Percentiles rank a stretch among this genome's conserved stretches.
Evolutionary conservation across 768 basidiomycete genomes (phyloP).

Genomic region (Sporobolomyces roseus): DNA sequence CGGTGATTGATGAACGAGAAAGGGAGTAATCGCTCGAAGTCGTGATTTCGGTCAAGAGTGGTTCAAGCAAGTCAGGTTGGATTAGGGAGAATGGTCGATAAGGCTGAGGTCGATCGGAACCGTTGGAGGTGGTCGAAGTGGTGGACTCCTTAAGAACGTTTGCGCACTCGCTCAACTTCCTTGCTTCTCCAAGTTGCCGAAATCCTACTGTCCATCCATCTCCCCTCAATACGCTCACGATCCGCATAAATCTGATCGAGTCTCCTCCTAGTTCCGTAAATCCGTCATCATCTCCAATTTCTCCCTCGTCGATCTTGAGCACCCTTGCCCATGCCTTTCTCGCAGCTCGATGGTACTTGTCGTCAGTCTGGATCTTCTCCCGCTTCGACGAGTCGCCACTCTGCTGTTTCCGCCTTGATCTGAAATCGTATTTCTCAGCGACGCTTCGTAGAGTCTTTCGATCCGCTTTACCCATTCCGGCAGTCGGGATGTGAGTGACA

Average conservation of each 20-base stretch:
- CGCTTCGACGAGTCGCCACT: neutral
- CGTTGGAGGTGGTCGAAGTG: too few relatives aligned
- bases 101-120: neutral
- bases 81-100: slow-evolving; percentile 31
- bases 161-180: slow-evolving; percentile 24
- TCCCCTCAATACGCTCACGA: slow-evolving; percentile 8
- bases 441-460: slow-evolving; percentile 26
- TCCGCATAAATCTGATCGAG: slow-evolving; percentile 39
- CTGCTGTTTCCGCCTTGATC: neutral
- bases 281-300: slow-evolving; percentile 29
- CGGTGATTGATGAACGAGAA: neutral
- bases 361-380: neutral
- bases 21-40: neutral
- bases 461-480: slow-evolving; percentile 41
- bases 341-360: slow-evolving; percentile 11
- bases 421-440: slow-evolving; percentile 23
- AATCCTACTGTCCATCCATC: slow-evolving; percentile 16
- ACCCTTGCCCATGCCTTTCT: slow-evolving; percentile 29
- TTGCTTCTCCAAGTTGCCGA: slow-evolving; percentile 24
- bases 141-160: neutral
- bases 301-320: slow-evolving; percentile 1
- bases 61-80: neutral
- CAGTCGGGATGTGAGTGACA: slow-evolving; percentile 34
- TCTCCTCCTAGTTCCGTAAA: slow-evolving; percentile 39
- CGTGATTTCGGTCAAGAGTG: slow-evolving; percentile 20